Conservation (phyloP, 176 grass and related monocot species). For the Paspalum vaginatum region DNA sequence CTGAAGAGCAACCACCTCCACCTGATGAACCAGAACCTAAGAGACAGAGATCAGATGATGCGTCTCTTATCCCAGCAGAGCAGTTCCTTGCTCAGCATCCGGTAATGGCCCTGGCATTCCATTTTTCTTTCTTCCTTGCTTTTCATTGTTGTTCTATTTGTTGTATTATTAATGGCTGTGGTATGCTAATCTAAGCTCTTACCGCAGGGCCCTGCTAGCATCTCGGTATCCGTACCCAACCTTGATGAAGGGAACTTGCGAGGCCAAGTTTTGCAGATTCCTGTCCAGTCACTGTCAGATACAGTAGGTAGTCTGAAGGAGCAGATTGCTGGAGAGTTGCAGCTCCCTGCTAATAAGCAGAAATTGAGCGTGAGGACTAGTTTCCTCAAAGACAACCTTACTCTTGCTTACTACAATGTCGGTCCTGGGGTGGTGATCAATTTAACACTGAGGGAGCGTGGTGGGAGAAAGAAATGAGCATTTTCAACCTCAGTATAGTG, state of each 20-base stretch:
- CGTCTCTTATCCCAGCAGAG: conserved; percentile 78
- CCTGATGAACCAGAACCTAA: conserved; percentile 98
- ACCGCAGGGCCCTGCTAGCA: conserved; percentile 69
- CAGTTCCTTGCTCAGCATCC: conserved; percentile 89
- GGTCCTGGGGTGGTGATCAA: conserved; percentile 71
- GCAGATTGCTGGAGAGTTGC: conserved; percentile 94
- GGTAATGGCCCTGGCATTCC: conserved; percentile 52
- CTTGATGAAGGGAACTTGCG: conserved; percentile 96
- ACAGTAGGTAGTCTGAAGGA: conserved; percentile 91
- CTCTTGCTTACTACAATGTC: conserved; percentile 97
- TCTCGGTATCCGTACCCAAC: conserved; percentile 84
- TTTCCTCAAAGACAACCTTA: conserved; percentile 95
- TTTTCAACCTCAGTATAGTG: conserved; percentile 26
- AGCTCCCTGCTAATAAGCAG: conserved; percentile 97
- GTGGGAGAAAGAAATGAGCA: conserved; percentile 95
- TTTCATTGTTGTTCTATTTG: conserved; percentile 8
- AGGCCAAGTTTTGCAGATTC: conserved; percentile 85
- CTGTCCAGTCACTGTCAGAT: conserved; percentile 81
- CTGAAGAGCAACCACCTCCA: conserved; percentile 79
- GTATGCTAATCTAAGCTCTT: conserved; percentile 39
- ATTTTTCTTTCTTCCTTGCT: background rate
- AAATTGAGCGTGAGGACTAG: conserved; percentile 78
- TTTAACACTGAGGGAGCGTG: conserved; percentile 88
- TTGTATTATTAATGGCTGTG: background rate
- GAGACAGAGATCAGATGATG: conserved; percentile 81